phyloP scores from a whole-genome alignment of 192 early-diverging fungal species.

The Coemansia sp. region DNA sequence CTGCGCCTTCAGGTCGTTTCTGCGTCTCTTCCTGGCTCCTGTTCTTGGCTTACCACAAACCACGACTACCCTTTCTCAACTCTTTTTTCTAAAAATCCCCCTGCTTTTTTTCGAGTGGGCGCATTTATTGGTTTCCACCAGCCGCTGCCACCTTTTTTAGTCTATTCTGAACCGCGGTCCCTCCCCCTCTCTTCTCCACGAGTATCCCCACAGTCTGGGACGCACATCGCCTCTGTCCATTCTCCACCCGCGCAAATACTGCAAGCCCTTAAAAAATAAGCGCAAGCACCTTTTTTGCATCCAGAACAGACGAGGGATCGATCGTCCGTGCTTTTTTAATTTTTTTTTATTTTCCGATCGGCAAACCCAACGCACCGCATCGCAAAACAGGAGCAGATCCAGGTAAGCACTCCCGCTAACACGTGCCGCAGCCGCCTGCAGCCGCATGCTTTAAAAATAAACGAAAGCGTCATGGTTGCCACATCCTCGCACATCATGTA shows the following conservation, averaged over 20 bases:
- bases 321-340: neutral
- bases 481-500: neutral
- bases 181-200: neutral
- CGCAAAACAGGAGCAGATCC: neutral
- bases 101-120: neutral
- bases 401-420: neutral
- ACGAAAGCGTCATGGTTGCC: neutral
- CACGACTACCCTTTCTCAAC: neutral
- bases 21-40: constrained; percentile 3
- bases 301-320: constrained; percentile 2
- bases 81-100: neutral
- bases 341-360: neutral
- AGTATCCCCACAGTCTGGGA: neutral
- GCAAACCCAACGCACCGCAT: neutral
- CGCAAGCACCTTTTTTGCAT: no score
- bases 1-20: neutral
- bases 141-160: neutral
- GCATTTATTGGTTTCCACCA: neutral
- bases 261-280: neutral
- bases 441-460: neutral
- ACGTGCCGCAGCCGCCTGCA: constrained; percentile 1
- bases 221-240: neutral
- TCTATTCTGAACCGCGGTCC: neutral
- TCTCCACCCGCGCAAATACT: neutral
- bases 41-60: constrained; percentile 6